Evolutionary conservation across 257 asterid species (phyloP).

Genomic region (Nicotiana knightiana): DNA sequence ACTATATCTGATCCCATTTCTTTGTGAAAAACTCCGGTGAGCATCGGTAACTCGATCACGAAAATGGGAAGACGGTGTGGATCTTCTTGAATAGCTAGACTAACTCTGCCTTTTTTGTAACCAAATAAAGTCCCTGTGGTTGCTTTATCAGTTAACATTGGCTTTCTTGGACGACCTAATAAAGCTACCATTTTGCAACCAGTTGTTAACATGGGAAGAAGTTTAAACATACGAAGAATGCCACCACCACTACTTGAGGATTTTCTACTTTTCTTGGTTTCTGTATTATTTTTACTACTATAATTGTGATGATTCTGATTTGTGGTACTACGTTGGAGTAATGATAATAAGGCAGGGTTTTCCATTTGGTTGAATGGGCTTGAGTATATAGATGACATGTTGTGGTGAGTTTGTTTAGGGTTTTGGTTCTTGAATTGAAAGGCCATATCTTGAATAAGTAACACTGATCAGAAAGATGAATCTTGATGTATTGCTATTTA

Average conservation of each 20-base stretch:
- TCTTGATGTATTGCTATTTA: background rate
- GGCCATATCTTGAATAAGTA: slow-evolving; percentile 5
- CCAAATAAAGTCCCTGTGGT: slow-evolving; percentile 82
- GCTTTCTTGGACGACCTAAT: slow-evolving; percentile 55
- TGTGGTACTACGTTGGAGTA: slow-evolving; percentile 29
- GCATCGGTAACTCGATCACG: slow-evolving; percentile 82
- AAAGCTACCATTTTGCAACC: slow-evolving; percentile 91
- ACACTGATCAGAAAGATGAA: background rate
- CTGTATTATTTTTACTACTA: background rate
- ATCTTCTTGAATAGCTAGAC: slow-evolving; percentile 77
- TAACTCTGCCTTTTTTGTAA: slow-evolving; percentile 55
- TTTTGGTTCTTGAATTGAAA: slow-evolving; percentile 9
- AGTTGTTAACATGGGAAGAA: slow-evolving; percentile 82
- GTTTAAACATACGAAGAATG: slow-evolving; percentile 75
- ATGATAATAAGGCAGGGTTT: slow-evolving; percentile 44
- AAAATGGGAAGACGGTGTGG: slow-evolving; percentile 75
- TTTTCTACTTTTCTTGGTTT: slow-evolving; percentile 37
- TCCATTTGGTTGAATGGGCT: slow-evolving; percentile 50
- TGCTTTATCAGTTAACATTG: slow-evolving; percentile 64
- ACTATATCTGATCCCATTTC: slow-evolving; percentile 81
- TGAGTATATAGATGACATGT: slow-evolving; percentile 43
- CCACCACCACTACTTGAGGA: slow-evolving; percentile 32
- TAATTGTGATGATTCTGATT: too few relatives aligned
- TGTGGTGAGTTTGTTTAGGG: background rate
- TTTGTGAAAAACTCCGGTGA: slow-evolving; percentile 48